phyloP scores from a whole-genome alignment of 352 stramenopile species.

The Salisapilia sapeloensis region DNA sequence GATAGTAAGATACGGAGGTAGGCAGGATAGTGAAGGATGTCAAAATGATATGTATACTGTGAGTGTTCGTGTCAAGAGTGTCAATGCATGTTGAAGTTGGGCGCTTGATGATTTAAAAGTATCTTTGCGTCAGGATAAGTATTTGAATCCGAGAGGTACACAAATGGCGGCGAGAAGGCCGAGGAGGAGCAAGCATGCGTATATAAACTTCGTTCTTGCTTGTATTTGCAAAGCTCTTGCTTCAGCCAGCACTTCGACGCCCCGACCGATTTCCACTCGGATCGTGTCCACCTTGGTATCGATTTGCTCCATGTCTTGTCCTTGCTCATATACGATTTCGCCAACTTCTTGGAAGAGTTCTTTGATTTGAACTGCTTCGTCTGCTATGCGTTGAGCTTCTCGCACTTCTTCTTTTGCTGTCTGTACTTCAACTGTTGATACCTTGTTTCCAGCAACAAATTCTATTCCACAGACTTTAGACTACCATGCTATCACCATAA shows the following conservation, averaged over 20 bases:
- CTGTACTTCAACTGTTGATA: constrained; percentile 52
- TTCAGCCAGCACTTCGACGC: constrained; percentile 50
- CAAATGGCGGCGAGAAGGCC: no score
- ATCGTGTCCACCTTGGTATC: constrained; percentile 53
- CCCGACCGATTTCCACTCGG: constrained; percentile 49
- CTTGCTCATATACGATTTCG: constrained; percentile 38
- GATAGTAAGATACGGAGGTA: no score
- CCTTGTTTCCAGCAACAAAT: constrained; percentile 30
- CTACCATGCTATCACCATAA: not conserved
- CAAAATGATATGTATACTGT: no score
- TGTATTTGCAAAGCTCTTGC: constrained; percentile 39
- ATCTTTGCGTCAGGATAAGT: no score
- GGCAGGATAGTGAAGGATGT: no score
- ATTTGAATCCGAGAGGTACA: no score
- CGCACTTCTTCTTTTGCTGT: constrained; percentile 62
- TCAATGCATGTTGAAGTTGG: no score
- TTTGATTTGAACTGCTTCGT: constrained; percentile 47
- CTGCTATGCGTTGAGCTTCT: constrained; percentile 36
- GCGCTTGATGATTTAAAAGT: no score
- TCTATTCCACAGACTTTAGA: constrained; percentile 8
- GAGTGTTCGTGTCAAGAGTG: no score
- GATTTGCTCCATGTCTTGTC: constrained; percentile 55
- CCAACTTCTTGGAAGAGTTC: constrained; percentile 52
- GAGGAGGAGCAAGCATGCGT: no score
- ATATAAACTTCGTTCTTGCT: constrained; percentile 40